These are phyloP conservation scores for Sugiyamaella qingdaonensis DNA, from an alignment of 805 yeast genomes.

Conservation along the genomic window DNA sequence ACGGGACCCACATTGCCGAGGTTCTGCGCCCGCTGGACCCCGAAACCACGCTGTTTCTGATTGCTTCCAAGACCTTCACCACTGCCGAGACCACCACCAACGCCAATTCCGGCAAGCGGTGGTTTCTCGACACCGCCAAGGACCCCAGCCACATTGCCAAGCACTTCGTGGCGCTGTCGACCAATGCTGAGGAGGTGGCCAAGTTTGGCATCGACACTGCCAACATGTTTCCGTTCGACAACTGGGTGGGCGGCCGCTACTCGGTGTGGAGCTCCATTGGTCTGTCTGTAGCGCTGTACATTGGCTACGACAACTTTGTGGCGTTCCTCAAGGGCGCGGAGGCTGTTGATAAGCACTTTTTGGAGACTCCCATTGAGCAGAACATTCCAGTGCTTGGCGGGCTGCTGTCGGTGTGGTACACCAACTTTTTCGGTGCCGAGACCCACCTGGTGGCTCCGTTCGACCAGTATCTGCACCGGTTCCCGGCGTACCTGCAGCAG, in stretches of 20 bases:
- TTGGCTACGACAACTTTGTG: slow-evolving; percentile 93
- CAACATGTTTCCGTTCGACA: slow-evolving; percentile 98
- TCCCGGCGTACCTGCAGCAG: slow-evolving; percentile 99
- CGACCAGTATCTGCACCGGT: slow-evolving; percentile 97
- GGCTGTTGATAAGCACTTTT: slow-evolving; percentile 91
- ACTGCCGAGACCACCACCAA: slow-evolving; percentile 98
- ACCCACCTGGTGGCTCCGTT: slow-evolving; percentile 98
- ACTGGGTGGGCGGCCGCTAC: slow-evolving; percentile 99
- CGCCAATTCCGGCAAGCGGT: slow-evolving; percentile 89
- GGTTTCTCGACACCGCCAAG: slow-evolving; percentile 79
- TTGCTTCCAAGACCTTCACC: slow-evolving; percentile 98
- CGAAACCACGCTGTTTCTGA: slow-evolving; percentile 80
- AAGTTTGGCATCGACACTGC: slow-evolving; percentile 96
- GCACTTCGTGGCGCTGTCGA: slow-evolving; percentile 95
- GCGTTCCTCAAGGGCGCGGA: slow-evolving; percentile 95
- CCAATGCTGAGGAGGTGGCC: slow-evolving; percentile 85
- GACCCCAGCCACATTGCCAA: slow-evolving; percentile 77
- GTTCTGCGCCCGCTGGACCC: slow-evolving; percentile 71
- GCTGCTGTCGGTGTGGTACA: slow-evolving; percentile 93
- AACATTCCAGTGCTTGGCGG: slow-evolving; percentile 96
- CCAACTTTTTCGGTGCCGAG: slow-evolving; percentile 96
- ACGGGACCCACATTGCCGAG: slow-evolving; percentile 96
- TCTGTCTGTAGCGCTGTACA: slow-evolving; percentile 86
- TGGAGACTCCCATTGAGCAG: slow-evolving; percentile 74
- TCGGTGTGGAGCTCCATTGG: slow-evolving; percentile 99